Base-by-base conservation (phyloP, 768 basidiomycete species). In the Boletus subcaerulescens region DNA sequence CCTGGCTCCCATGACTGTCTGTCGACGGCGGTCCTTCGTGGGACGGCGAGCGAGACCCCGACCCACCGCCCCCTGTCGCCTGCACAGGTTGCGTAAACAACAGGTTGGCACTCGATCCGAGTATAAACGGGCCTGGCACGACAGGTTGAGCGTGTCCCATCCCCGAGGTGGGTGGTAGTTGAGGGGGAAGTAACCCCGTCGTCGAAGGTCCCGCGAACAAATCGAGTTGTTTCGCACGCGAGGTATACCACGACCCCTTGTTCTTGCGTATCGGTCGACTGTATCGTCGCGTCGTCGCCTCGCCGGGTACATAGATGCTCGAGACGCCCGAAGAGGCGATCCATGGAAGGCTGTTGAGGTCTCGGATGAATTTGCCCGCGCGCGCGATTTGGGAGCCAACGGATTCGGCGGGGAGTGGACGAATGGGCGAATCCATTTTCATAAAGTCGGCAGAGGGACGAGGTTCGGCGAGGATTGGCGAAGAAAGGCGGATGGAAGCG, bases 271-370 rank as follows among this genome's bases (percentile, higher is more conserved):
- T 58, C 3, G 62, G 68, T 12, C 69, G 58, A 45, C 70, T 71
- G 51, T 67, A 65, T 35, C 70, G 64, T 22, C 71, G 61, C 0
- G 56, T 58, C 10, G 64, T 61, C 18, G 69, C 54, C 29, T 72
- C 65, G 1, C 77, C 74, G 2, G 79, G 78, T 49, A 77, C 65
- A 60, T 80, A 79, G 44, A 79, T 77, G n/a, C 68, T 73, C 13
- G 80, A 79, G 38, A 77, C 74, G 18, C 76, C 75, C 5, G 76
- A 75, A 1, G 71, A 67, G 0, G 75, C 71, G 6, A 80, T 71
- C 80, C 80, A 81, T 1, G 80, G 80, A 17, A 81, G 70, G 6
- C 63, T 61, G 31, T 76, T 69, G 31, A 81, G 49, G n/a, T 71
- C 67, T 11, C 65, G 65, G 17, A 77, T 52, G 50, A 80, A 71